Percentiles rank a stretch among this genome's conserved stretches.
These are phyloP conservation scores for Triticum monococcum DNA, from an alignment of 176 grass and related monocot genomes.

Conservation along the genomic window DNA sequence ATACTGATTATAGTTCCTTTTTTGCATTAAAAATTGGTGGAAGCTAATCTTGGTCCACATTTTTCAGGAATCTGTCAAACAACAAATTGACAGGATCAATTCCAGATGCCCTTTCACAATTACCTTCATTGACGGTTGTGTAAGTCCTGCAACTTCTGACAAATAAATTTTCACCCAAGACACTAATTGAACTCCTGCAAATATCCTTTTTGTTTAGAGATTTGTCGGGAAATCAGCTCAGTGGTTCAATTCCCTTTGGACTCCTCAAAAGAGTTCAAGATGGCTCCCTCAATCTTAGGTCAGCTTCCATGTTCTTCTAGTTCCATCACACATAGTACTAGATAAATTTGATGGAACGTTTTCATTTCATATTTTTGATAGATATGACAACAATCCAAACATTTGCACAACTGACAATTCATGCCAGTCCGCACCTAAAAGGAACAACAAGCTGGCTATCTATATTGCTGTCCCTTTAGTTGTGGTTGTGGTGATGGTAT, in stretches of 20 bases:
- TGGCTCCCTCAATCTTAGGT: slow-evolving; percentile 35
- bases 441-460: slow-evolving; percentile 36
- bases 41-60: not conserved
- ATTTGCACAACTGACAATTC: slow-evolving; percentile 35
- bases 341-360: not conserved
- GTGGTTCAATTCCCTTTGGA: not conserved
- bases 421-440: slow-evolving; percentile 3
- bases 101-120: slow-evolving; percentile 48
- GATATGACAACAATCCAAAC: slow-evolving; percentile 47
- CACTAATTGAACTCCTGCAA: not conserved
- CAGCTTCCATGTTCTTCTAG: not conserved
- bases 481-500: slow-evolving; percentile 23
- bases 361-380: slow-evolving; percentile 1
- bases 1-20: not conserved
- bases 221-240: not conserved
- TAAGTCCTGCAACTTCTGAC: slow-evolving; percentile 23
- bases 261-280: not conserved
- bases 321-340: not conserved
- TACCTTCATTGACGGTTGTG: slow-evolving; percentile 41
- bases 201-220: slow-evolving; percentile 27
- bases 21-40: not conserved
- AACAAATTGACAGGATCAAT: slow-evolving; percentile 60
- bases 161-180: not conserved
- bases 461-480: slow-evolving; percentile 33
- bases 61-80: slow-evolving; percentile 55